Evolutionary conservation across 192 early-diverging fungal genomes (phyloP).

Genomic region (Spizellomyces sp.): DNA sequence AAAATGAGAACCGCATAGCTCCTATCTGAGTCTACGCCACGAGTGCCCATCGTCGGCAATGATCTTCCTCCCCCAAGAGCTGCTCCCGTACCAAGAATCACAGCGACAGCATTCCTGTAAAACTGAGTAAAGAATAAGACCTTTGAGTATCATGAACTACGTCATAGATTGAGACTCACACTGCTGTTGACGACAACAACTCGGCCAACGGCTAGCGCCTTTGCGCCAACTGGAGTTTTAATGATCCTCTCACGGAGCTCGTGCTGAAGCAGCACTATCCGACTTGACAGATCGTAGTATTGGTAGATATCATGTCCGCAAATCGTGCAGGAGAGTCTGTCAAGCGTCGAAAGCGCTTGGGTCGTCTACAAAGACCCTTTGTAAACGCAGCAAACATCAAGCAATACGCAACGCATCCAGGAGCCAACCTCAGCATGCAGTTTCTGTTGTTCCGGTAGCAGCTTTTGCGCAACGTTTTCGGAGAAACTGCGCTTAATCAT

Average conservation of each 20-base stretch:
- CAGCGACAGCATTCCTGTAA: constrained; percentile 67
- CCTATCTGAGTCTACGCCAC: constrained; percentile 20
- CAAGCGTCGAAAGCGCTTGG: constrained; percentile 57
- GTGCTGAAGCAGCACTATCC: constrained; percentile 55
- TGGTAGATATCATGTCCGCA: constrained; percentile 73
- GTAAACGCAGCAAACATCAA: not conserved
- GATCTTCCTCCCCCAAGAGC: no score
- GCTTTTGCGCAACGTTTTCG: constrained; percentile 84
- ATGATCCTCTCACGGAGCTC: constrained; percentile 61
- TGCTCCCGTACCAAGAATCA: constrained; percentile 45
- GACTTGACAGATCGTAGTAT: constrained; percentile 70
- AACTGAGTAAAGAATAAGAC: constrained; percentile 39
- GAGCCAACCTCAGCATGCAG: constrained; percentile 32
- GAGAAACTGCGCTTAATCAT: constrained; percentile 98
- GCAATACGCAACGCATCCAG: constrained; percentile 49
- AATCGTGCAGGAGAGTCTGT: constrained; percentile 76
- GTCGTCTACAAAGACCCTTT: constrained; percentile 46
- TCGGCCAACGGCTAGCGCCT: constrained; percentile 71
- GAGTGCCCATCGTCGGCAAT: constrained; percentile 22
- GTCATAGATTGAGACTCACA: constrained; percentile 19
- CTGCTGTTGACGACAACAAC: constrained; percentile 76
- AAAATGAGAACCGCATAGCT: constrained; percentile 37
- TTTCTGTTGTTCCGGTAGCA: constrained; percentile 80
- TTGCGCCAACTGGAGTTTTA: constrained; percentile 56
- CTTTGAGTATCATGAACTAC: not conserved